Percentiles rank a stretch among this genome's conserved stretches.
phyloP scores from a whole-genome alignment of 805 yeast genomes.

The Pichia nanzhaoensis region DNA sequence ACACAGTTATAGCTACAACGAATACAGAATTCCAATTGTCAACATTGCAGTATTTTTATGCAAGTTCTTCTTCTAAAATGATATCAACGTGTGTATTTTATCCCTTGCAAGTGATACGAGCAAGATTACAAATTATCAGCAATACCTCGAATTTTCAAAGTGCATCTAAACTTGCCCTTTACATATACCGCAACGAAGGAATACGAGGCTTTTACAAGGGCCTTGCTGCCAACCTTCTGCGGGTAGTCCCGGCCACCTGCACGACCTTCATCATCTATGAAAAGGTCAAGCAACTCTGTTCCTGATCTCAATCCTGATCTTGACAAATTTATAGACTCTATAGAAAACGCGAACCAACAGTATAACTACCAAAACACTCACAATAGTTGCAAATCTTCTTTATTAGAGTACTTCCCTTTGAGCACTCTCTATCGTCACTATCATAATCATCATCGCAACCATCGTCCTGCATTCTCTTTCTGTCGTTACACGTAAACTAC shows the following conservation, averaged over 20 bases:
- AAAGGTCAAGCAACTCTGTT: constrained; percentile 32
- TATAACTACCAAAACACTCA: neutral
- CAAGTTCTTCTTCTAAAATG: constrained; percentile 65
- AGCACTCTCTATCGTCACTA: too few relatives aligned
- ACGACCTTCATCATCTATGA: constrained; percentile 86
- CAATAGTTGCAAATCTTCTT: too few relatives aligned
- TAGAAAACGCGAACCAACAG: too few relatives aligned
- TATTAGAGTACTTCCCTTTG: too few relatives aligned
- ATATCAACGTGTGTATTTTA: constrained; percentile 63
- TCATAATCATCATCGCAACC: too few relatives aligned
- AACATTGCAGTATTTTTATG: constrained; percentile 51
- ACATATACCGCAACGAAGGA: constrained; percentile 47
- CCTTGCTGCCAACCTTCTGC: constrained; percentile 60
- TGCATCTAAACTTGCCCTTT: constrained; percentile 28
- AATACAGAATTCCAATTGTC: too few relatives aligned
- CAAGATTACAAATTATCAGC: constrained; percentile 58
- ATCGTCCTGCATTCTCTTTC: too few relatives aligned
- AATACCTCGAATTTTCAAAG: constrained; percentile 18
- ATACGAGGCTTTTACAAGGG: constrained; percentile 77
- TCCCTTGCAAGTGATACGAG: constrained; percentile 76
- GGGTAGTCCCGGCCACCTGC: constrained; percentile 92
- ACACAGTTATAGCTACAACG: too few relatives aligned
- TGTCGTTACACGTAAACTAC: too few relatives aligned
- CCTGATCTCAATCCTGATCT: too few relatives aligned
- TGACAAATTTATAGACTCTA: too few relatives aligned